Conservation (phyloP, 164 flowering plant genomes). For the Annona cherimola region DNA sequence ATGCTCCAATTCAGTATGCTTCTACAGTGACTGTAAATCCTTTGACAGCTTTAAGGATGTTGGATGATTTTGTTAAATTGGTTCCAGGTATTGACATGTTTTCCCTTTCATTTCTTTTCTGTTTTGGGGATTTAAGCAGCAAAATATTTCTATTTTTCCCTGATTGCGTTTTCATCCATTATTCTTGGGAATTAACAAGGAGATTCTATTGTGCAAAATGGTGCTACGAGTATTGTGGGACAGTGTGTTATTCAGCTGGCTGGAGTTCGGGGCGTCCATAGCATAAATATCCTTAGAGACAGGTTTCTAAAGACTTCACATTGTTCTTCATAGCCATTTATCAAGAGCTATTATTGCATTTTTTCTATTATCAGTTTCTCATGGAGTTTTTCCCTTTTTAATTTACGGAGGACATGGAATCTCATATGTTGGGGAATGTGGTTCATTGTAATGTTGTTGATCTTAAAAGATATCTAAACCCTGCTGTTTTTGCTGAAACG, state of each 20-base stretch:
- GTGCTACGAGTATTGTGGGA: slow-evolving; percentile 97
- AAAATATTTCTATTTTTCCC: neutral
- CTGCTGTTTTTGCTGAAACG: too few species aligned
- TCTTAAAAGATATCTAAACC: too few species aligned
- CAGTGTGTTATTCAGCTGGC: slow-evolving; percentile 97
- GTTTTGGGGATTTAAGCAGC: neutral
- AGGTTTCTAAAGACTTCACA: slow-evolving; percentile 34
- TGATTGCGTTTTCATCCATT: slow-evolving; percentile 10
- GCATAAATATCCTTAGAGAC: slow-evolving; percentile 82
- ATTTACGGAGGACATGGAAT: neutral
- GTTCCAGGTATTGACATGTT: slow-evolving; percentile 47
- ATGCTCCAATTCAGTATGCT: slow-evolving; percentile 78
- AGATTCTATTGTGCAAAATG: slow-evolving; percentile 91
- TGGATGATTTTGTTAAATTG: slow-evolving; percentile 69
- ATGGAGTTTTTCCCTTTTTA: too few species aligned
- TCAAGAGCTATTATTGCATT: neutral
- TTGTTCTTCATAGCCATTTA: neutral
- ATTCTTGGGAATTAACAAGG: slow-evolving; percentile 37
- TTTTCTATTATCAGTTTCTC: neutral
- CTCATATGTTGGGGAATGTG: too few species aligned
- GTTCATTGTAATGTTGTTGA: too few species aligned
- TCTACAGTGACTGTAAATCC: slow-evolving; percentile 91
- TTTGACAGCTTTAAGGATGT: slow-evolving; percentile 82
- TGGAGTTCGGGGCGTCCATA: slow-evolving; percentile 57
- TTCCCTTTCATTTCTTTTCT: neutral